phyloP scores from a whole-genome alignment of 805 yeast genomes.

The Candida broadrunensis region DNA sequence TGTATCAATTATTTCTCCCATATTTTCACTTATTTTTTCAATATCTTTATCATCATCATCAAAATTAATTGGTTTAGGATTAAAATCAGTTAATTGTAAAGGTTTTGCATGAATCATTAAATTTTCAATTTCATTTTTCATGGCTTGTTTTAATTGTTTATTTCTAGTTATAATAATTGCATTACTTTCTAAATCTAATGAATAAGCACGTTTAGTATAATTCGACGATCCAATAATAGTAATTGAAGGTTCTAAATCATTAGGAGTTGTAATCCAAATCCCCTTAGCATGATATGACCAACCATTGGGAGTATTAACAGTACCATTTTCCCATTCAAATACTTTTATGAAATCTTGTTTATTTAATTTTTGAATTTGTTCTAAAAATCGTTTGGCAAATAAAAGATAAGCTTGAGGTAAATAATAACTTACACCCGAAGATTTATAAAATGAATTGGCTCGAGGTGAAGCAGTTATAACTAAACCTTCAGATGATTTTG shows the following conservation, averaged over 20 bases:
- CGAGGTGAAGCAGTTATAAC: constrained; percentile 90
- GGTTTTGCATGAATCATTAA: constrained; percentile 51
- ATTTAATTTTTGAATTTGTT: constrained; percentile 42
- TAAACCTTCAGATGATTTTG: constrained; percentile 53
- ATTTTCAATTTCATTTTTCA: constrained; percentile 64
- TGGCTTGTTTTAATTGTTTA: constrained; percentile 48
- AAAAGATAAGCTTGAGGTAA: constrained; percentile 86
- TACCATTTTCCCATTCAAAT: constrained; percentile 85
- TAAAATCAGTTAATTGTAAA: constrained; percentile 59
- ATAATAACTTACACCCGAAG: constrained; percentile 75
- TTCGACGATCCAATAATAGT: constrained; percentile 92
- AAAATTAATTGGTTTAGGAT: constrained; percentile 21
- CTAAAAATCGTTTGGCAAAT: constrained; percentile 66
- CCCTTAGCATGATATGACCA: constrained; percentile 99
- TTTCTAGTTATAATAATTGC: constrained; percentile 76
- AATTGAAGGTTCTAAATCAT: constrained; percentile 57
- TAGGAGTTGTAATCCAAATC: constrained; percentile 71
- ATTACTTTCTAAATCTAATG: constrained; percentile 84
- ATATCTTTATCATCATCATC: background rate
- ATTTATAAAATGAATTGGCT: constrained; percentile 90
- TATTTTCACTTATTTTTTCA: background rate
- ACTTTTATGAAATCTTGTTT: constrained; percentile 49
- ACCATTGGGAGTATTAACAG: constrained; percentile 76
- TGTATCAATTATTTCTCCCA: background rate
- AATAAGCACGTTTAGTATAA: constrained; percentile 86